phyloP scores from a whole-genome alignment of 1,139 yeast species.

The Candida sojae region DNA sequence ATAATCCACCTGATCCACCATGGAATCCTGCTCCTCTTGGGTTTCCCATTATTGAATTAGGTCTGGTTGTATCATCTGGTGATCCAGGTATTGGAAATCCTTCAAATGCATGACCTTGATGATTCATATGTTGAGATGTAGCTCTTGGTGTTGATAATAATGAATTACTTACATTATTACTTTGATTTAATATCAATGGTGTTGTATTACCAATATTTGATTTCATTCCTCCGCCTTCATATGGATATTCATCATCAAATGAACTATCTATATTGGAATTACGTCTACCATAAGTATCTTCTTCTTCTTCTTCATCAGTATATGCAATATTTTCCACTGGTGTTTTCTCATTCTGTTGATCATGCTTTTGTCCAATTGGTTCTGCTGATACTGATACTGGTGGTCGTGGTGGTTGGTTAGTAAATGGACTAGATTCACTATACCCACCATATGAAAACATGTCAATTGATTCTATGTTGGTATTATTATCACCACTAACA shows the following conservation, averaged over 20 bases:
- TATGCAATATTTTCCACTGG: no score
- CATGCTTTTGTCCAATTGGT: neutral
- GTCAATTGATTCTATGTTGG: conserved; percentile 20
- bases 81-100: conserved; percentile 52
- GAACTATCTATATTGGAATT: conserved; percentile 30
- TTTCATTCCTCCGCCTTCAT: conserved; percentile 2
- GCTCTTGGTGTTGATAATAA: neutral
- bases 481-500: neutral
- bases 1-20: conserved; percentile 12
- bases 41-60: conserved; percentile 47
- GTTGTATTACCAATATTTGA: conserved; percentile 11
- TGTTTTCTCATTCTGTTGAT: neutral
- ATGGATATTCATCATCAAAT: conserved; percentile 20
- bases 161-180: conserved; percentile 10
- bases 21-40: conserved; percentile 3
- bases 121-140: neutral
- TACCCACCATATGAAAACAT: conserved; percentile 40
- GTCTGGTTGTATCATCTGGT: conserved; percentile 48
- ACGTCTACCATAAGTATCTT: conserved; percentile 1
- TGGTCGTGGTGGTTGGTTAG: conserved; percentile 5
- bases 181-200: conserved; percentile 10
- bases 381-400: conserved; percentile 4
- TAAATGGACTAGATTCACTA: conserved; percentile 7
- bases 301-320: neutral
- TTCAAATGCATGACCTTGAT: conserved; percentile 18